Evolutionary conservation across 176 grass and related monocot species (phyloP).

Genomic region (Oryza meyeriana): DNA sequence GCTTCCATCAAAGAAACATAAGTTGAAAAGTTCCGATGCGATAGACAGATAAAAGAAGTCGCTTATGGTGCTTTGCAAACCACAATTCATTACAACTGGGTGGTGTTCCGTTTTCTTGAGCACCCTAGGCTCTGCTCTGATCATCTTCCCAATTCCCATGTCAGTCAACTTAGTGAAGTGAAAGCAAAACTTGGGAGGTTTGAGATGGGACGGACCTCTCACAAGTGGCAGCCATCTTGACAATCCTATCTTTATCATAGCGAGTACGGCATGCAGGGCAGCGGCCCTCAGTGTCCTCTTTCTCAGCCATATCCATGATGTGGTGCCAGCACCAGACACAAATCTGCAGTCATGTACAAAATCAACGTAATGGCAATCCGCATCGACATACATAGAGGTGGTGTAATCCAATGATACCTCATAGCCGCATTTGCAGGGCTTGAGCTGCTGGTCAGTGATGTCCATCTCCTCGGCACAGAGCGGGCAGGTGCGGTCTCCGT

Average conservation of each 20-base stretch:
- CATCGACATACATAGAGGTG: neutral
- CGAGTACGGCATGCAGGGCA: constrained; percentile 81
- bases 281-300: constrained; percentile 87
- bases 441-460: constrained; percentile 61
- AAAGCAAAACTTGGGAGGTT: neutral
- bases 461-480: constrained; percentile 98
- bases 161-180: neutral
- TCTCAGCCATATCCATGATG: constrained; percentile 95
- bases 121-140: neutral
- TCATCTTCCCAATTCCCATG: neutral
- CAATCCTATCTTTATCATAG: constrained; percentile 97
- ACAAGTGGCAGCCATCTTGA: constrained; percentile 79
- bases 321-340: constrained; percentile 99
- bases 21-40: neutral
- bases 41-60: neutral
- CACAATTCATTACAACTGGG: neutral
- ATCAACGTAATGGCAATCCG: neutral
- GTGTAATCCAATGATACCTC: constrained; percentile 37
- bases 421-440: constrained; percentile 96
- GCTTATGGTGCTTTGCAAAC: neutral
- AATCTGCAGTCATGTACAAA: constrained; percentile 41
- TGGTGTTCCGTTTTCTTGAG: neutral
- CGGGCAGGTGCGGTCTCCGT: constrained; percentile 93
- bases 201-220: constrained; percentile 42
- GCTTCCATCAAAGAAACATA: constrained; percentile 13